Percentiles rank a stretch among this genome's conserved stretches.
These are phyloP conservation scores for Penicillium sp. DNA, from an alignment of 2,329 filamentous ascomycete genomes.

Conservation along the genomic window DNA sequence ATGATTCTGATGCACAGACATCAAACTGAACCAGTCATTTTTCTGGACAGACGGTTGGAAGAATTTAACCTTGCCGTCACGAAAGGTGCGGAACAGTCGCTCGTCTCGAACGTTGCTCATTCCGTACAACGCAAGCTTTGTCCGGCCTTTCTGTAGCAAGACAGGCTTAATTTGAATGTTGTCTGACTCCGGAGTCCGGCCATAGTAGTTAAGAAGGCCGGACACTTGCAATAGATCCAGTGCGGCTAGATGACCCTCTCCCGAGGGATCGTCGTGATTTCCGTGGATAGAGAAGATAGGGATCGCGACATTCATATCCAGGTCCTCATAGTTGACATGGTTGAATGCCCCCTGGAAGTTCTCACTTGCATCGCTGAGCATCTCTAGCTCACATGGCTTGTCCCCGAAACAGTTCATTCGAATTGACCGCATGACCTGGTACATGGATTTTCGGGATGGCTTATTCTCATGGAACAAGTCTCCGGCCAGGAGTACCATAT, in stretches of 20 bases:
- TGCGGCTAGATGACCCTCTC: conserved; percentile 87
- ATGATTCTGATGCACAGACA: conserved; percentile 96
- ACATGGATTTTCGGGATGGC: conserved; percentile 91
- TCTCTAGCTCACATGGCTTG: conserved; percentile 92
- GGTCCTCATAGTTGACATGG: conserved; percentile 96
- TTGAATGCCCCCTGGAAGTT: conserved; percentile 88
- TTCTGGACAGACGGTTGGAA: conserved; percentile 78
- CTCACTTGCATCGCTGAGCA: conserved; percentile 87
- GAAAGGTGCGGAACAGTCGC: conserved; percentile 87
- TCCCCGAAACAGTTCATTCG: conserved; percentile 92
- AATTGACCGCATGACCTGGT: conserved; percentile 93
- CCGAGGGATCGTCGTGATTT: conserved; percentile 97
- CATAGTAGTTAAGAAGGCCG: conserved; percentile 93
- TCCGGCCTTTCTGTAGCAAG: conserved; percentile 86
- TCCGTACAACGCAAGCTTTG: conserved; percentile 89
- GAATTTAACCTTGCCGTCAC: conserved; percentile 91
- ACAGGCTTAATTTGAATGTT: conserved; percentile 92
- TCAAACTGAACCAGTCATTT: conserved; percentile 91
- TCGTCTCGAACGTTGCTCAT: conserved; percentile 96
- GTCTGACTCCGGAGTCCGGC: conserved; percentile 85
- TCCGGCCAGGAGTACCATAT: conserved; percentile 94
- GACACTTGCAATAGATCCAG: conserved; percentile 88
- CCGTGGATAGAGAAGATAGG: conserved; percentile 98
- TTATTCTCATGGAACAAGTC: conserved; percentile 99
- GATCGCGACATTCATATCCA: conserved; percentile 94